Evolutionary conservation across 805 yeast genomes (phyloP).

Genomic region (Metschnikowia matae): DNA sequence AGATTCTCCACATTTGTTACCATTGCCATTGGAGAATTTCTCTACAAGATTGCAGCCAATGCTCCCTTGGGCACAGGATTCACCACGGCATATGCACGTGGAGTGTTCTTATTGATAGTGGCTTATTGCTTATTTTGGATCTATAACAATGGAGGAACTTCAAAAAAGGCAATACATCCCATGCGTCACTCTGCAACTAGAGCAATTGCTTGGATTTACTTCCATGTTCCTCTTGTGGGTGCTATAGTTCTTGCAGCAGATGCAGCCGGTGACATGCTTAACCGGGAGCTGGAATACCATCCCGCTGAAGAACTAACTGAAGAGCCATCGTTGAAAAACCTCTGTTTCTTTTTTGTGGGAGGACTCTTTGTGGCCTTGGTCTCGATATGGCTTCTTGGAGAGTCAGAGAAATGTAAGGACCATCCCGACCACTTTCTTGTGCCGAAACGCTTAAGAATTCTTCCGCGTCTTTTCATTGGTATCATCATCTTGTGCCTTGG

Average conservation of each 20-base stretch:
- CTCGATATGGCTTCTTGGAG: slow-evolving; percentile 38
- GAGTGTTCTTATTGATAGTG: slow-evolving; percentile 42
- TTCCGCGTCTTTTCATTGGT: slow-evolving; percentile 40
- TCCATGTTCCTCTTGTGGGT: slow-evolving; percentile 51
- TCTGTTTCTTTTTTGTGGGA: slow-evolving; percentile 49
- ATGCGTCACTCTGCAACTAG: slow-evolving; percentile 44
- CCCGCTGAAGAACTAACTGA: slow-evolving; percentile 7
- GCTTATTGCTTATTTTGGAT: slow-evolving; percentile 50
- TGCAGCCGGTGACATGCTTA: slow-evolving; percentile 49
- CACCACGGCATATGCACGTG: slow-evolving; percentile 42
- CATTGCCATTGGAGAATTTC: slow-evolving; percentile 63
- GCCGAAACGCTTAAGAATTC: slow-evolving; percentile 35
- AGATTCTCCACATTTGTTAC: slow-evolving; percentile 54
- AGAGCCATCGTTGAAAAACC: slow-evolving; percentile 34
- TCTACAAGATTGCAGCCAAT: slow-evolving; percentile 48
- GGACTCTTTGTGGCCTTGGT: slow-evolving; percentile 47
- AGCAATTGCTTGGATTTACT: slow-evolving; percentile 44
- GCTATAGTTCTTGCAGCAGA: slow-evolving; percentile 54
- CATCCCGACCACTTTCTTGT: slow-evolving; percentile 26
- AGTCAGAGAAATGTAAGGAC: slow-evolving; percentile 44
- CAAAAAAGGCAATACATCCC: slow-evolving; percentile 48
- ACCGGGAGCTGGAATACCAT: slow-evolving; percentile 18
- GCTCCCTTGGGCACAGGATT: slow-evolving; percentile 48
- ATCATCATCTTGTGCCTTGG: slow-evolving; percentile 36
- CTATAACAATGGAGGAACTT: slow-evolving; percentile 53